A percentile compares a stretch with the other conserved stretches of the same genome.
phyloP scores from a whole-genome alignment of 331 rosid genomes.

The Acacia pycnantha region DNA sequence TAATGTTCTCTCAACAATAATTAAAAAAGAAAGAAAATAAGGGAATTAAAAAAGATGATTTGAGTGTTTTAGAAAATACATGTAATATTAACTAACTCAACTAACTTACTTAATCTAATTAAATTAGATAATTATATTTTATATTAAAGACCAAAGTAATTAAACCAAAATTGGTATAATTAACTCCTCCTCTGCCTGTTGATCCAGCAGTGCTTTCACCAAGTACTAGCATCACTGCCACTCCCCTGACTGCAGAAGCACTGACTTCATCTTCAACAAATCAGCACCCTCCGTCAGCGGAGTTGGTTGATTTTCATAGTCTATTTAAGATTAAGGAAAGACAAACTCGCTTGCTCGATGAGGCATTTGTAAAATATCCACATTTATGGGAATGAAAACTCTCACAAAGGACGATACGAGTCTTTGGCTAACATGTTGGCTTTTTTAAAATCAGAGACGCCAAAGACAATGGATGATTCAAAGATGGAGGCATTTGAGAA shows the following conservation, averaged over 20 bases:
- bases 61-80: too few relatives aligned
- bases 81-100: too few relatives aligned
- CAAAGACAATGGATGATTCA: not conserved
- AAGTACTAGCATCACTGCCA: not conserved
- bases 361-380: not conserved
- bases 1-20: too few relatives aligned
- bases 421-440: not conserved
- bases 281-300: not conserved
- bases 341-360: not conserved
- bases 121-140: too few relatives aligned
- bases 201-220: not conserved
- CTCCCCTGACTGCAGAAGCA: too few relatives aligned
- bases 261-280: not conserved
- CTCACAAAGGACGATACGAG: not conserved
- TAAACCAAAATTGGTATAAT: not conserved
- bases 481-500: not conserved
- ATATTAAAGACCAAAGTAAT: not conserved
- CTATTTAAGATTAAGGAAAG: not conserved
- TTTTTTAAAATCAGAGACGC: not conserved
- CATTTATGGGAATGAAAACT: not conserved
- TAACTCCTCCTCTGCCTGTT: not conserved
- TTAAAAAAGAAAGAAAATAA: too few relatives aligned
- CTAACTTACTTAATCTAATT: not conserved
- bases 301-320: not conserved
- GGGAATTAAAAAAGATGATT: too few relatives aligned